Conservation (phyloP, 768 basidiomycete genomes). For the Jaapia argillacea region DNA sequence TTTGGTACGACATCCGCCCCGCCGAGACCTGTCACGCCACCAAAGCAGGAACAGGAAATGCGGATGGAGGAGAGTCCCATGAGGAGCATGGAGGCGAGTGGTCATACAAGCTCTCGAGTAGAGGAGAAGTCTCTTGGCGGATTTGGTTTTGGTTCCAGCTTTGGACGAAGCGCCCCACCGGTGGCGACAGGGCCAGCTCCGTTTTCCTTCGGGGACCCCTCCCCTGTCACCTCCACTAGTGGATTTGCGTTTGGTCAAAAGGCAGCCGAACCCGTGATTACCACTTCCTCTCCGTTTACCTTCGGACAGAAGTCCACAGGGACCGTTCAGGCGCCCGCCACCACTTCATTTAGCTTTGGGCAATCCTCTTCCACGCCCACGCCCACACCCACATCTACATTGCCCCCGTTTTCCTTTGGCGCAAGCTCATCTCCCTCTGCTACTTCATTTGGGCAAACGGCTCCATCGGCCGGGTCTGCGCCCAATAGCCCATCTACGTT, state of each 20-base stretch:
- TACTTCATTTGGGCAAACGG: not conserved
- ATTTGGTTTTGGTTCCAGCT: conserved; percentile 7
- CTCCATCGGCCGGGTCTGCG: not conserved
- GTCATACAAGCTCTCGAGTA: conserved; percentile 11
- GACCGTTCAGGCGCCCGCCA: conserved; percentile 7
- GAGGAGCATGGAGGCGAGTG: conserved; percentile 31
- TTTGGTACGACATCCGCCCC: conserved; percentile 35
- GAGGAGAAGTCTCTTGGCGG: conserved; percentile 8
- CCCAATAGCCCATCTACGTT: not conserved
- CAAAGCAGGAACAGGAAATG: conserved; percentile 55
- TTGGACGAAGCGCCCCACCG: conserved; percentile 4
- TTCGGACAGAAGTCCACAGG: conserved; percentile 29
- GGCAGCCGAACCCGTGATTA: conserved; percentile 26
- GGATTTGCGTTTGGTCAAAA: conserved; percentile 38
- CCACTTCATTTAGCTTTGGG: conserved; percentile 26
- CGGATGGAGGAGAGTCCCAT: conserved; percentile 80
- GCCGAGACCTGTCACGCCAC: conserved; percentile 53
- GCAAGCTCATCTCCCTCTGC: not conserved
- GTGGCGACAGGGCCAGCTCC: conserved; percentile 36
- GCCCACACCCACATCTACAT: conserved; percentile 8
- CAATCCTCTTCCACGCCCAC: conserved; percentile 18
- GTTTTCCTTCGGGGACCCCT: conserved; percentile 9
- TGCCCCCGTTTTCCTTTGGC: not conserved
- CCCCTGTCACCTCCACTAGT: conserved; percentile 13
- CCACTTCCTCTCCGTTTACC: conserved; percentile 36